Conservation (phyloP, 345 rosid species). For the Linum usitatissimum region DNA sequence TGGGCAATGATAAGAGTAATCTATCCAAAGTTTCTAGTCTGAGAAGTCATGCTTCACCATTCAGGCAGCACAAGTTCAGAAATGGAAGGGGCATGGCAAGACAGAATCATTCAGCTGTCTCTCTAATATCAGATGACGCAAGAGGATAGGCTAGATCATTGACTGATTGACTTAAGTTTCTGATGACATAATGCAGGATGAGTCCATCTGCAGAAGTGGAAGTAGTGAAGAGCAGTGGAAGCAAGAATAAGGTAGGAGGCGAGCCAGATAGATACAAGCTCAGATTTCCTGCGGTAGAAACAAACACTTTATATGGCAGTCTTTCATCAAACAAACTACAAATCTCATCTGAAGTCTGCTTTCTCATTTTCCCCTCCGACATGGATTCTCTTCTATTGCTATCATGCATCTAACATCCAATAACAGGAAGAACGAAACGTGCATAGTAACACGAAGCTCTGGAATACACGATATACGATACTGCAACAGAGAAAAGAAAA, state of each 20-base stretch:
- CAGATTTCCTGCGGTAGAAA: slow-evolving; percentile 84
- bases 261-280: slow-evolving; percentile 52
- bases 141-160: slow-evolving; percentile 35
- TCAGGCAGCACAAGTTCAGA: slow-evolving; percentile 57
- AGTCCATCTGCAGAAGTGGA: slow-evolving; percentile 47
- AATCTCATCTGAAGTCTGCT: slow-evolving; percentile 17
- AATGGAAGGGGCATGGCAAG: slow-evolving; percentile 48
- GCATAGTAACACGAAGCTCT: neutral
- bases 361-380: slow-evolving; percentile 12
- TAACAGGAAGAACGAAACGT: no score
- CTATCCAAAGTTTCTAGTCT: slow-evolving; percentile 51
- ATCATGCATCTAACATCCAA: neutral
- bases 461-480: no score
- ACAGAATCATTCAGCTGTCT: slow-evolving; percentile 46
- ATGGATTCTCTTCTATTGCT: slow-evolving; percentile 3
- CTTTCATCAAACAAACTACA: slow-evolving; percentile 23
- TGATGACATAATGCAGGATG: slow-evolving; percentile 48
- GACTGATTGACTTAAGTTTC: slow-evolving; percentile 41
- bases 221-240: slow-evolving; percentile 39
- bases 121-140: slow-evolving; percentile 40
- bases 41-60: slow-evolving; percentile 63
- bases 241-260: slow-evolving; percentile 45
- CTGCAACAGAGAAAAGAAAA: neutral
- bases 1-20: slow-evolving; percentile 35
- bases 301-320: slow-evolving; percentile 56